A percentile compares a stretch with the other conserved stretches of the same genome.
phyloP scores from a whole-genome alignment of 2,329 filamentous ascomycete genomes.

The Scytalidium lignicola region DNA sequence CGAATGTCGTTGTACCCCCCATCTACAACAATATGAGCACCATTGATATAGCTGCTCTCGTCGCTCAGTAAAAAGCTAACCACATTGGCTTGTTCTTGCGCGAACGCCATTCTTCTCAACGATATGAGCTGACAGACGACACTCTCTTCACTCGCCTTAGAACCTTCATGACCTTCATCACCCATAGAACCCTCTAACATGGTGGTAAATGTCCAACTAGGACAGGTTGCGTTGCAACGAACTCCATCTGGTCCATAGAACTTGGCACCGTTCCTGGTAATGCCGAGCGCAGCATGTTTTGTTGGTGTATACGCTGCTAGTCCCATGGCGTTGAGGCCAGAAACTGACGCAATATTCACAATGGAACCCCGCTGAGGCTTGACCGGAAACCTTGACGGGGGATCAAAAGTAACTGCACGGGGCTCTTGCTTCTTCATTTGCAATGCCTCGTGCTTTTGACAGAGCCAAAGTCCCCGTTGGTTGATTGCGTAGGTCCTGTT shows the following conservation, averaged over 20 bases:
- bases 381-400: neutral
- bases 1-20: constrained; percentile 35
- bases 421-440: neutral
- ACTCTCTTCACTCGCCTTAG: neutral
- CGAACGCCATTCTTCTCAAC: neutral
- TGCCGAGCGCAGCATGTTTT: neutral
- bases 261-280: neutral
- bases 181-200: neutral
- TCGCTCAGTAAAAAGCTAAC: constrained; percentile 58
- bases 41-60: constrained; percentile 58
- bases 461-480: neutral
- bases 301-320: neutral
- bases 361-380: constrained; percentile 23
- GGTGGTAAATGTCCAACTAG: neutral
- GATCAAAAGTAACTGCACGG: neutral
- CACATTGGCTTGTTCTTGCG: constrained; percentile 27
- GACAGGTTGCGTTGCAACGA: neutral
- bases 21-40: constrained; percentile 57
- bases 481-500: neutral
- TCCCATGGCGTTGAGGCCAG: neutral
- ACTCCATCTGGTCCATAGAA: neutral
- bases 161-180: neutral
- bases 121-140: neutral
- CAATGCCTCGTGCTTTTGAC: neutral
- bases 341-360: constrained; percentile 35